Percentiles rank a stretch among this genome's conserved stretches.
These are phyloP conservation scores for Calonectria leucothoes DNA, from an alignment of 2,329 filamentous ascomycete species.

Conservation along the genomic window DNA sequence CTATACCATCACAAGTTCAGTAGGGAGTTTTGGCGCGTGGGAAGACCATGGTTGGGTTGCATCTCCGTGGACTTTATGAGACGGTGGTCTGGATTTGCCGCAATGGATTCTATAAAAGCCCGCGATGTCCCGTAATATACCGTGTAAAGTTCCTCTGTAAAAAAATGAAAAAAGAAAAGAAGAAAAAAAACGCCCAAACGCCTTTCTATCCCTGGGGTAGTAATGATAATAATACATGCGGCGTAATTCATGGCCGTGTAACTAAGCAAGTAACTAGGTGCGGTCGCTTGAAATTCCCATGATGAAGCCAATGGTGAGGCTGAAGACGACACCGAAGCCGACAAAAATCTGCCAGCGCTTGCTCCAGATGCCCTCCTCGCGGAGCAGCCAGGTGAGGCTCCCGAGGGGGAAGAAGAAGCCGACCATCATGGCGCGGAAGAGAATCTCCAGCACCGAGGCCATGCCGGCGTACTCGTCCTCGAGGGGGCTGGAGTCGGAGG, in stretches of 20 bases:
- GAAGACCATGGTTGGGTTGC: constrained; percentile 29
- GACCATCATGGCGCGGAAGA: constrained; percentile 88
- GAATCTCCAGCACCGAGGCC: constrained; percentile 76
- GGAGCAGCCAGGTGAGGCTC: constrained; percentile 84
- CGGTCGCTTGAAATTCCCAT: constrained; percentile 55
- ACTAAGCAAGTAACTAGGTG: constrained; percentile 11
- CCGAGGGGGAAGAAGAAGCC: constrained; percentile 97
- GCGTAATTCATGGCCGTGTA: neutral
- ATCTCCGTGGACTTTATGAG: constrained; percentile 15
- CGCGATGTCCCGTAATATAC: constrained; percentile 25
- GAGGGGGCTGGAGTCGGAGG: constrained; percentile 49
- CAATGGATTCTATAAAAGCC: constrained; percentile 36
- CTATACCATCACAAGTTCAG: constrained; percentile 33
- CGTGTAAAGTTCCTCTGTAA: constrained; percentile 14
- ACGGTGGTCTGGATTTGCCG: constrained; percentile 15
- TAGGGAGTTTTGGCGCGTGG: constrained; percentile 41
- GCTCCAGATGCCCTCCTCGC: constrained; percentile 90
- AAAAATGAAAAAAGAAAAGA: too few relatives aligned
- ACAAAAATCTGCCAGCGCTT: constrained; percentile 88
- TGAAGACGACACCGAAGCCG: constrained; percentile 84
- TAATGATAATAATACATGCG: constrained; percentile 11
- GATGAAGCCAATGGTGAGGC: constrained; percentile 80
- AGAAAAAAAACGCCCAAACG: constrained; percentile 19
- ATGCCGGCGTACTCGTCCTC: constrained; percentile 65
- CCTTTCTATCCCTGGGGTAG: constrained; percentile 15